Evolutionary conservation across 2,329 filamentous ascomycete species (phyloP).

Genomic region (Penicillium sp.): DNA sequence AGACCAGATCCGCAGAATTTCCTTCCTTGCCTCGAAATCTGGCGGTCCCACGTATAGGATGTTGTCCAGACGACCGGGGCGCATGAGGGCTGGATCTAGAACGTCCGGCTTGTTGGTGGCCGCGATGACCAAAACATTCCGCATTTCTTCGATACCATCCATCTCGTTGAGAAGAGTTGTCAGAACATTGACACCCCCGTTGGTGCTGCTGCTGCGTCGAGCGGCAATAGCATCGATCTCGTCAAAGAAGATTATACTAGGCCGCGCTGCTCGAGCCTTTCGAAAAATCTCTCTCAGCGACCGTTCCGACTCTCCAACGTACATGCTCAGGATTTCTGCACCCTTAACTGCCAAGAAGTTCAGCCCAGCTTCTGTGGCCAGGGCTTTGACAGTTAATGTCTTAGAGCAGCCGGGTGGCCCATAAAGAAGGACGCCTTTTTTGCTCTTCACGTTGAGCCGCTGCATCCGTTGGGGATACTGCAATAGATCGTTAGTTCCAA

Average conservation of each 20-base stretch:
- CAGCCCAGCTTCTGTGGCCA: slow-evolving; percentile 83
- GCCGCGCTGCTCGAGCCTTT: slow-evolving; percentile 76
- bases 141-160: slow-evolving; percentile 84
- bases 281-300: slow-evolving; percentile 79
- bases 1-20: slow-evolving; percentile 69
- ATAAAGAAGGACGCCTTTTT: slow-evolving; percentile 82
- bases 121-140: slow-evolving; percentile 79
- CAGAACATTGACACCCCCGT: slow-evolving; percentile 69
- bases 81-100: slow-evolving; percentile 78
- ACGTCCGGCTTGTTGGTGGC: slow-evolving; percentile 87
- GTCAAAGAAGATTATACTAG: slow-evolving; percentile 94
- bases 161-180: slow-evolving; percentile 90
- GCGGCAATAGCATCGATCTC: slow-evolving; percentile 84
- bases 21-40: slow-evolving; percentile 64
- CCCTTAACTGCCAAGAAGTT: slow-evolving; percentile 96
- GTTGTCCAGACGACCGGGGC: slow-evolving; percentile 79
- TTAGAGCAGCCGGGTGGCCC: slow-evolving; percentile 94
- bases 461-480: slow-evolving; percentile 51
- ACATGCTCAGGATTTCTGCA: slow-evolving; percentile 91
- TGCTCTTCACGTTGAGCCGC: slow-evolving; percentile 53
- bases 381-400: slow-evolving; percentile 83
- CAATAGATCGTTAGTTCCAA: slow-evolving; percentile 7
- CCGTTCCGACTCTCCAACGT: slow-evolving; percentile 90
- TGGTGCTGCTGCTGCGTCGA: slow-evolving; percentile 48
- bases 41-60: slow-evolving; percentile 83